Percentiles rank a stretch among this genome's conserved stretches.
Evolutionary conservation across 2,329 filamentous ascomycete species (phyloP).

Genomic region (Pseudodiploospora longispora): DNA sequence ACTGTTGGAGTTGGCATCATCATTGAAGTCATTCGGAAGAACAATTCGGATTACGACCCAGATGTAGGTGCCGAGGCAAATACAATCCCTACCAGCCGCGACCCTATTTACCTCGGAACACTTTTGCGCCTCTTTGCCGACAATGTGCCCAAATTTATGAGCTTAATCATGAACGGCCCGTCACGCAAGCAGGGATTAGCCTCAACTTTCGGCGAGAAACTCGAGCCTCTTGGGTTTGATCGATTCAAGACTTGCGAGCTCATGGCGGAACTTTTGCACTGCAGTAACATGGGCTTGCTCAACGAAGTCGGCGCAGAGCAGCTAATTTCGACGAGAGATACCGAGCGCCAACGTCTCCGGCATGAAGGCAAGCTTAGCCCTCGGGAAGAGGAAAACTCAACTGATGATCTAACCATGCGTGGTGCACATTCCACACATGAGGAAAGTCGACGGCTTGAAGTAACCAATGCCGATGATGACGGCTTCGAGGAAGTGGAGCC

Average conservation of each 20-base stretch:
- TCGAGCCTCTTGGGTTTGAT: constrained; percentile 93
- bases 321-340: constrained; percentile 70
- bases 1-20: constrained; percentile 96
- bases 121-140: constrained; percentile 82
- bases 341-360: constrained; percentile 72
- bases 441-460: constrained; percentile 65
- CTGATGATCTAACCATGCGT: constrained; percentile 56
- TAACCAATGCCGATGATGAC: constrained; percentile 78
- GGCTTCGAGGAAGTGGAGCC: constrained; percentile 84
- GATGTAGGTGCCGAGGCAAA: constrained; percentile 78
- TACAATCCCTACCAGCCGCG: constrained; percentile 70
- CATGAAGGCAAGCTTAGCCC: constrained; percentile 61
- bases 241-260: constrained; percentile 98
- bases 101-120: constrained; percentile 92
- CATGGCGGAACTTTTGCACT: constrained; percentile 95
- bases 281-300: constrained; percentile 94
- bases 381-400: constrained; percentile 30
- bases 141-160: constrained; percentile 91
- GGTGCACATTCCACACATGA: constrained; percentile 39
- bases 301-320: constrained; percentile 89
- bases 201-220: constrained; percentile 82
- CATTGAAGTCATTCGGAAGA: constrained; percentile 97
- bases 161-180: constrained; percentile 70
- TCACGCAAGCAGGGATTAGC: constrained; percentile 67
- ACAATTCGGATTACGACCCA: constrained; percentile 97